Base-by-base conservation (phyloP, 1,139 yeast genomes). In the Martiniozyma asiatica region DNA sequence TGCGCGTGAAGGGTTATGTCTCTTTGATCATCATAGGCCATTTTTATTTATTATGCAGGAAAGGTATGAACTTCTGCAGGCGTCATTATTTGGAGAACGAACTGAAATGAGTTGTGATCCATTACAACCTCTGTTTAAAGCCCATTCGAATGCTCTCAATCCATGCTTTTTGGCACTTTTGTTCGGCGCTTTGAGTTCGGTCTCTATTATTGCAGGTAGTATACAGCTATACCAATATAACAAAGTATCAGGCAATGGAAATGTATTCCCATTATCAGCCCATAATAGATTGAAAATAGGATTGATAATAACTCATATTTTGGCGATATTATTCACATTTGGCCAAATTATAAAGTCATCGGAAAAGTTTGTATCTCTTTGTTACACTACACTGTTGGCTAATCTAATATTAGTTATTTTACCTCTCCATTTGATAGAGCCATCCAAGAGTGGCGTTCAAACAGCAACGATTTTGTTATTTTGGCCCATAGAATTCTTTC, bases 101-200 rank as follows among this genome's bases (percentile, higher is more conserved):
- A n/a, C n/a, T n/a, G n/a, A n/a, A n/a, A n/a, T n/a, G n/a, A n/a
- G n/a, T 17, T 27, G 31, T 14, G 15, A n/a, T 5, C 21, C 28
- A 5, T 31, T 25, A 12, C 11, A 16, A 8, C 34, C 34, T 5
- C 21, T 31, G 23, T 15, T 27, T 8, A 22, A 20, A 8, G 21
- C 34, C 7, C 13, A 50, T 10, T 60, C 59, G 4, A 72, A 70
- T 44, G 73, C 77, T 0, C 51, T 74, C 40, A 70, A 67, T 34
- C 78, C 78, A 2, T 71, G 79, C 40, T 66, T 73, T 39, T 36
- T 70, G 3, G 49, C 66, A 4, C 30, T 51, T 14, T 27, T 56
- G 3, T 44, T 53, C 27, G 38, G 37, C 1, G 24, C 30, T 2
- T 33, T 49, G 7, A 38, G 61, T 0, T 13, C 40, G 0, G 18